Conservation (phyloP, 768 basidiomycete genomes). For the Mycena epipterygia region DNA sequence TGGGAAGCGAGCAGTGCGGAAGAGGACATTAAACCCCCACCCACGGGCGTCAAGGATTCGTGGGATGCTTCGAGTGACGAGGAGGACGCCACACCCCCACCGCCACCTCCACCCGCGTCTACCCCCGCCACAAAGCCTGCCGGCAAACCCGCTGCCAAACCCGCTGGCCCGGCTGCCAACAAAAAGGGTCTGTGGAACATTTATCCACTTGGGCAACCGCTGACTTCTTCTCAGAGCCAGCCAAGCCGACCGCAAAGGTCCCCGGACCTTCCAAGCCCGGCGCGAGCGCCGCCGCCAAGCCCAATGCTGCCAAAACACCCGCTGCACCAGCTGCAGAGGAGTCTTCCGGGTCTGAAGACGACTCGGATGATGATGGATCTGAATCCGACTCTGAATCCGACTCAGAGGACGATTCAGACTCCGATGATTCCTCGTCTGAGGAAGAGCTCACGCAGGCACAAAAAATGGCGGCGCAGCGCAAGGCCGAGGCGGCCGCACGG, state of each 20-base stretch:
- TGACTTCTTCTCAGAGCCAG: slow-evolving; percentile 20
- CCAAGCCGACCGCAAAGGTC: slow-evolving; percentile 33
- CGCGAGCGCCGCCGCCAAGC: slow-evolving; percentile 22
- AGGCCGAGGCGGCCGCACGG: slow-evolving; percentile 88
- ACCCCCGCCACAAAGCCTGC: slow-evolving; percentile 43
- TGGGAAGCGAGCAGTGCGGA: slow-evolving; percentile 84
- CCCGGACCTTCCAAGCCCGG: slow-evolving; percentile 34
- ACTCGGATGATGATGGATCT: slow-evolving; percentile 58
- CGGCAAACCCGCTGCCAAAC: slow-evolving; percentile 43
- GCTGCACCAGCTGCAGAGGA: slow-evolving; percentile 37
- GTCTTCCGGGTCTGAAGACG: slow-evolving; percentile 50
- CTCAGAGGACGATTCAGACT: slow-evolving; percentile 65
- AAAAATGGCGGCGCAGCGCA: slow-evolving; percentile 75
- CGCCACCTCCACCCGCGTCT: slow-evolving; percentile 39
- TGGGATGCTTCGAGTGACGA: slow-evolving; percentile 69
- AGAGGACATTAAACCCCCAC: slow-evolving; percentile 22
- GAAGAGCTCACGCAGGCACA: slow-evolving; percentile 80
- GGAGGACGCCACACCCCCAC: slow-evolving; percentile 44
- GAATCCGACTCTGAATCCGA: slow-evolving; percentile 66
- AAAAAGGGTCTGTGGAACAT: slow-evolving; percentile 26
- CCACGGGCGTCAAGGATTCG: slow-evolving; percentile 54
- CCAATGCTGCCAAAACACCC: slow-evolving; percentile 27
- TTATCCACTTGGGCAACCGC: not conserved
- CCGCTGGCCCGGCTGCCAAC: slow-evolving; percentile 35
- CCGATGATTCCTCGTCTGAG: slow-evolving; percentile 61